These are phyloP conservation scores for Starmerella vaccinii DNA, from an alignment of 805 yeast genomes.

Conservation along the genomic window DNA sequence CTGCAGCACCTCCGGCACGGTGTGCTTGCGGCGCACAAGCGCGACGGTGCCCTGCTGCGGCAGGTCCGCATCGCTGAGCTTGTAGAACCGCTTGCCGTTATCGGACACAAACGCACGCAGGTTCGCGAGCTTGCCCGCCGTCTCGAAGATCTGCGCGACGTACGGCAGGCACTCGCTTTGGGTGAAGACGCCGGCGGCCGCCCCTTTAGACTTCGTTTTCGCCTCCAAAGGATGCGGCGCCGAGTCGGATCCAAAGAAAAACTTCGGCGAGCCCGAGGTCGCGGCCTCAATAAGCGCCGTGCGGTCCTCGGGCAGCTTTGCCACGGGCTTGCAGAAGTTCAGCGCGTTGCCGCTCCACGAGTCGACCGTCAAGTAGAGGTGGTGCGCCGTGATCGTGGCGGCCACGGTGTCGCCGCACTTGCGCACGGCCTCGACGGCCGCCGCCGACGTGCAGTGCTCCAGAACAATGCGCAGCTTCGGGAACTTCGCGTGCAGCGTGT, in stretches of 20 bases:
- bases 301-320: slow-evolving; percentile 79
- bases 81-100: slow-evolving; percentile 64
- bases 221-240: slow-evolving; percentile 89
- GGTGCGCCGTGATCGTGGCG: slow-evolving; percentile 95
- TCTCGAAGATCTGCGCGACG: slow-evolving; percentile 76
- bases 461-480: slow-evolving; percentile 78
- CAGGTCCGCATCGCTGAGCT: slow-evolving; percentile 38
- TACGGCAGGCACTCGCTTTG: slow-evolving; percentile 75
- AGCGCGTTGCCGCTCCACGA: slow-evolving; percentile 95
- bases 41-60: slow-evolving; percentile 39
- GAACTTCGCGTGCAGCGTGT: slow-evolving; percentile 65
- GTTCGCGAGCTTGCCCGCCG: slow-evolving; percentile 49
- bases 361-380: slow-evolving; percentile 76
- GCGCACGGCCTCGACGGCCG: slow-evolving; percentile 70
- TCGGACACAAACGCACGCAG: slow-evolving; percentile 67
- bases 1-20: slow-evolving; percentile 49
- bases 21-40: slow-evolving; percentile 43
- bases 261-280: slow-evolving; percentile 79
- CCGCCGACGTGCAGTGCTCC: slow-evolving; percentile 91
- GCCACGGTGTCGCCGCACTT: slow-evolving; percentile 67
- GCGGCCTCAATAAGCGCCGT: slow-evolving; percentile 79
- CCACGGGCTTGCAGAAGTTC: slow-evolving; percentile 96
- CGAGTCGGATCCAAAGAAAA: slow-evolving; percentile 94
- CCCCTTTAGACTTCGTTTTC: slow-evolving; percentile 68
- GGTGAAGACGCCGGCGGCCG: slow-evolving; percentile 97